These are phyloP conservation scores for Leishmania major DNA, from an alignment of 208 protist species.

Conservation along the genomic window DNA sequence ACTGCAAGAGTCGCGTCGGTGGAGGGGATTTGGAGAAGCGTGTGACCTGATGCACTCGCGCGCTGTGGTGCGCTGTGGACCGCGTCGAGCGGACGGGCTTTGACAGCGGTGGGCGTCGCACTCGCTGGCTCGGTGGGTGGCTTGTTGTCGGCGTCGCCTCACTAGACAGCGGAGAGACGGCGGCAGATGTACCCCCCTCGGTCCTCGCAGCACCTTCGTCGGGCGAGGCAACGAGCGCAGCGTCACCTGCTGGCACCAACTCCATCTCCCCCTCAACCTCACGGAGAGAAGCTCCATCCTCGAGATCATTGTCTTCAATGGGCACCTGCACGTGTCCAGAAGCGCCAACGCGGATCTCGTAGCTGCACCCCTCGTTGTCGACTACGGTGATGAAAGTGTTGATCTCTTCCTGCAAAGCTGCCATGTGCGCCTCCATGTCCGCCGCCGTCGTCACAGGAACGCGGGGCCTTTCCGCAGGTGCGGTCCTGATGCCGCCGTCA, in stretches of 20 bases:
- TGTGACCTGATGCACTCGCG: neutral
- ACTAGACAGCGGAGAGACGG: neutral
- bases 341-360: conserved; percentile 60
- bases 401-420: conserved; percentile 52
- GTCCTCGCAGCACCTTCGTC: neutral
- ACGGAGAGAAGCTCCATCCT: neutral
- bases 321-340: conserved; percentile 58
- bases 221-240: neutral
- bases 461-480: neutral
- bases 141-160: neutral
- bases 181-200: too few relatives aligned
- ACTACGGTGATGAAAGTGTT: conserved; percentile 84
- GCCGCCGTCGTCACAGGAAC: neutral
- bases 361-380: conserved; percentile 77
- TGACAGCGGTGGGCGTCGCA: neutral
- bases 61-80: neutral
- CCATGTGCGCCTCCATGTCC: conserved; percentile 58
- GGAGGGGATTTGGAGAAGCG: neutral
- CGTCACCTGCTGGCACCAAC: neutral
- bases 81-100: neutral
- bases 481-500: neutral
- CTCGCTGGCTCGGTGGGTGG: neutral
- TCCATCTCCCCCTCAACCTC: neutral
- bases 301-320: conserved; percentile 38
- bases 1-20: neutral